Evolutionary conservation across 2,329 filamentous ascomycete genomes (phyloP), one percentile per base, ranked within the genome.

Genomic region (Cryphonectria japonica): DNA sequence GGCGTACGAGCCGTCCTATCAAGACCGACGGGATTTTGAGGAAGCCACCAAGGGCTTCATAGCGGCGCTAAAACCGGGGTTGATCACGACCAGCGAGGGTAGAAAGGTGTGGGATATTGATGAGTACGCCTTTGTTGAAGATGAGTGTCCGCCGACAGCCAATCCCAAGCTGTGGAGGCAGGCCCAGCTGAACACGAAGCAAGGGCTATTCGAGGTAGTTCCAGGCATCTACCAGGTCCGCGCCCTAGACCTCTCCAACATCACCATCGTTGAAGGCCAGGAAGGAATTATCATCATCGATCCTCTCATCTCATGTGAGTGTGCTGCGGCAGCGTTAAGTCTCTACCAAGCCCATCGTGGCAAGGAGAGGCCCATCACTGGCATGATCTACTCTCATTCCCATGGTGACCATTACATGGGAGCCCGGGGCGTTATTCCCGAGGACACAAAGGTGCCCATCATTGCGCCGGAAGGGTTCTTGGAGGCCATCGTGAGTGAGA

Each of bases 371-470:
- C 66, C 71, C 0, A 75, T 83, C 26, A 78, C 73, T 0, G 82
- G 76, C 3, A 71, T 83, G 61, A 77, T 83, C n/a, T 83, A 83
- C 73, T 79, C 81, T 7, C 82, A 84, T 69, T 81, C 77, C 2
- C 82, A 83, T 72, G 78, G 65, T 16, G 82, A 83, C 68, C 82
- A 83, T 71, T 83, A 78, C 22, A 82, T 81, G 43, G 77, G 75
- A 1, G 68, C 69, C 46, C 32, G 59, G 26, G 78, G 75, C 26
- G 70, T 77, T 43, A 39, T 76, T 32, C 67, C 71, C 26, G 59
- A 72, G 61, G 73, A 29, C 37, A 73, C n/a, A 29, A 75, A 68
- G 16, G 68, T 73, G 54, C 72, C 71, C 0, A 78, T 81, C 61
- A 73, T 82, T 16, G 82, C 77, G 0, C 81, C 82, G 0, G 77